Base-by-base conservation (phyloP, 192 early-diverging fungal species). In the Coemansia sp. region DNA sequence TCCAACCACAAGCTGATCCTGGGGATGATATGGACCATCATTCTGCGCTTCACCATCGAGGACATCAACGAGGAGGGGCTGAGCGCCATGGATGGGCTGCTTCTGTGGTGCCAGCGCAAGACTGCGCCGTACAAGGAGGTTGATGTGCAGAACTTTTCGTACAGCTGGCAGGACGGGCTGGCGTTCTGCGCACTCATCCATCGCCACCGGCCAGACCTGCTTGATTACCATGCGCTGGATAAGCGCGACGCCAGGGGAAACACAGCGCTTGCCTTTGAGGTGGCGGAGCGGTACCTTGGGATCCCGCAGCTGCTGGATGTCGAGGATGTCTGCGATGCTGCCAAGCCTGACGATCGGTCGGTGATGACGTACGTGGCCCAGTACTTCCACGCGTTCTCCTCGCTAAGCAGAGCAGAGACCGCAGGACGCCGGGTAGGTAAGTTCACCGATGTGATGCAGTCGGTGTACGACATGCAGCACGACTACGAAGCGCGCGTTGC, bases 301-400 rank as follows among this genome's bases (percentile, higher is more conserved):
- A 98, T 98, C 65, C 91, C 95, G 69, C 92, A 94, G 82, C 87
- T 98, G 25, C 87, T 98, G 61, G 95, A 93, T 76, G 95, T 98
- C 4, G 95, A 98, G 71, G 97, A 98, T 81, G 86, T 98, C 19
- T 93, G 94, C 62, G 97, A 98, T 76, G 89, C 92, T 19, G 72
- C 84, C 63, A 97, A 95, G 85, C 95, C 95, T 25, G 97, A 98
- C 82, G 95, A 98, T 68, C 86, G 91, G 32, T 98, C 97, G 8
- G 88, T 98, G 16, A 98, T 98, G 94, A 98, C 97, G 39, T 98
- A 98, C 62, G 94, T 97, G 17, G 95, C 97, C 12, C 92, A 97
- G 80, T 98, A 97, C 74, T 98, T 96, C 87, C 97, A 98, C 70
- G 97, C 97, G 8, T 97, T 98, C 61, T 95, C 94, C 16, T 88